Evolutionary conservation across 2,329 filamentous ascomycete species (phyloP), one percentile per base, ranked within the genome.

Genomic region (Diaporthe citriasiana): DNA sequence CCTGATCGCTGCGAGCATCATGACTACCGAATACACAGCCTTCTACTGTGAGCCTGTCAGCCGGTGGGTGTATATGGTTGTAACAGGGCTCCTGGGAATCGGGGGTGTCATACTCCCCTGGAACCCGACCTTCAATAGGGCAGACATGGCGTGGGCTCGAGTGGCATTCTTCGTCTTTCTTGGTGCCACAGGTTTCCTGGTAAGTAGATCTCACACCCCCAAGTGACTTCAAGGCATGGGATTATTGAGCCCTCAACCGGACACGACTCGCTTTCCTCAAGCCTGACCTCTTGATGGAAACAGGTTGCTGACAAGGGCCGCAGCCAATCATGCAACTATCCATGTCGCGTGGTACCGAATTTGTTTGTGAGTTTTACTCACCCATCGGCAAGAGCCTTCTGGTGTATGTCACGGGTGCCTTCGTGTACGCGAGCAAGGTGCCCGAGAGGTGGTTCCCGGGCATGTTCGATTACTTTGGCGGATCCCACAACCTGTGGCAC

Each of bases 401-500:
- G 13, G 97, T 98, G 12, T 99, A 99, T 84, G 87, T 98, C 19
- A 83, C 90, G 9, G 97, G 97, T 40, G 97, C 97, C 4, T 86
- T 93, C 57, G 89, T 99, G 66, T 99, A 99, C 81, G 95, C 95
- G 13, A 95, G 93, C 82, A 96, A 98, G 83, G 89, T 98, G 0
- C 97, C 97, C 2, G 97, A 99, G 86, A 89, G 95, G 76, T 99
- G 95, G 93, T 93, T 89, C 78, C 97, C 97, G 0, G 97, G 97
- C 66, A 91, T 93, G 81, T 99, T 99, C 79, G 97, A 99, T 83
- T 98, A 98, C 82, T 89, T 97, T 53, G 97, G 97, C 51, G 95
- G 95, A 59, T 97, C 94, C 82, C 97, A 99, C 85, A 99, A 99
- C 83, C 91, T 99, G 74, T 99, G 97, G 97, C 97, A 99, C 83